Conservation (phyloP, 2,329 filamentous ascomycete genomes). For the Colletotrichum acutatum region DNA sequence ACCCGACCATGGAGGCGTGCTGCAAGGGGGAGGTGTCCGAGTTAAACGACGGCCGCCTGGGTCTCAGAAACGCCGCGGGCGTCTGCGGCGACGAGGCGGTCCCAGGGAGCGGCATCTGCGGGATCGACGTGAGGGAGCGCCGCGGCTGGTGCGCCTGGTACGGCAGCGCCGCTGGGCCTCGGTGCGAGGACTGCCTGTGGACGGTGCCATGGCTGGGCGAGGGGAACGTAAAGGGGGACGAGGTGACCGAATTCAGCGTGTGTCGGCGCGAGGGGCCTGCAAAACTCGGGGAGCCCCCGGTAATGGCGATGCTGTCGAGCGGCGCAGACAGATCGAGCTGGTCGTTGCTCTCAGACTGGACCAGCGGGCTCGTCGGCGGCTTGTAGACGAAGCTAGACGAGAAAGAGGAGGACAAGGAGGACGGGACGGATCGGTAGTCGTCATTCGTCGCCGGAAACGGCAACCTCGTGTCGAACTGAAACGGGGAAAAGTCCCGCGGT, state of each 20-base stretch:
- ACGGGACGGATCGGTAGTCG: slow-evolving; percentile 59
- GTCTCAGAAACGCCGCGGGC: slow-evolving; percentile 59
- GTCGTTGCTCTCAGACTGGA: slow-evolving; percentile 87
- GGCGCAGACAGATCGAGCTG: slow-evolving; percentile 74
- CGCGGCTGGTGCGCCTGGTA: slow-evolving; percentile 85
- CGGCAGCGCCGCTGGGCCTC: slow-evolving; percentile 70
- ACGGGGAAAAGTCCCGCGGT: slow-evolving; percentile 61
- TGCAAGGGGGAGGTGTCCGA: slow-evolving; percentile 82
- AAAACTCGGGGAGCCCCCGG: slow-evolving; percentile 43
- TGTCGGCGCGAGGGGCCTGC: slow-evolving; percentile 67
- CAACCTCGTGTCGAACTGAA: slow-evolving; percentile 53
- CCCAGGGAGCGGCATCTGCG: slow-evolving; percentile 53
- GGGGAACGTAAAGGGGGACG: slow-evolving; percentile 55
- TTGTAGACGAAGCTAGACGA: slow-evolving; percentile 86
- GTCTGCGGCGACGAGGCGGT: slow-evolving; percentile 58
- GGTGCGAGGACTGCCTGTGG: slow-evolving; percentile 47
- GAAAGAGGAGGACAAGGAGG: slow-evolving; percentile 76
- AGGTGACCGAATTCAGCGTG: slow-evolving; percentile 74
- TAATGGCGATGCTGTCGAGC: slow-evolving; percentile 62
- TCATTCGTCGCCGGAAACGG: slow-evolving; percentile 46
- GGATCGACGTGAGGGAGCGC: slow-evolving; percentile 75
- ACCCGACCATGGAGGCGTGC: slow-evolving; percentile 96
- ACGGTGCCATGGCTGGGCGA: slow-evolving; percentile 44
- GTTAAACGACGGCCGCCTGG: slow-evolving; percentile 76
- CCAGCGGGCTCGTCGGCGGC: slow-evolving; percentile 90